phyloP scores from a whole-genome alignment of 768 basidiomycete species.

The Hemileccinum impolitum region DNA sequence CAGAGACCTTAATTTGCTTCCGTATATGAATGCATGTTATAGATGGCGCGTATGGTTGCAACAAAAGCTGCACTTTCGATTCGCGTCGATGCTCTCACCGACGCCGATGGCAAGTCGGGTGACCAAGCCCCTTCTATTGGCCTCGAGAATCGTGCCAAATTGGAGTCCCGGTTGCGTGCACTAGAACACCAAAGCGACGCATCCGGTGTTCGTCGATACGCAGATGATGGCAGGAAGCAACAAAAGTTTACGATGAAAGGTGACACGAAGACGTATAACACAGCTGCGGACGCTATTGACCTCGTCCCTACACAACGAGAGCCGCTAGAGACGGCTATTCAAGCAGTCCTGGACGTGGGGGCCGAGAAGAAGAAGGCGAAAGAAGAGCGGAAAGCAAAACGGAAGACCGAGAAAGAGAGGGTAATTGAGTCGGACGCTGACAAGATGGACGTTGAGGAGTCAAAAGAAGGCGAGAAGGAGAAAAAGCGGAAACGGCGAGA shows the following conservation, averaged over 20 bases:
- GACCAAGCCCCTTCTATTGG: constrained; percentile 81
- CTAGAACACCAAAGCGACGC: constrained; percentile 82
- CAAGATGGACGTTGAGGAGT: constrained; percentile 44
- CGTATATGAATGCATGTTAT: constrained; percentile 4
- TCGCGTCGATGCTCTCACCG: constrained; percentile 95
- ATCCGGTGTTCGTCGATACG: constrained; percentile 65
- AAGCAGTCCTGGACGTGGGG: constrained; percentile 77
- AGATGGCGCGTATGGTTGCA: constrained; percentile 99
- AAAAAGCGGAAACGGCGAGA: constrained; percentile 51
- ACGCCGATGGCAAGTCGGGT: constrained; percentile 87
- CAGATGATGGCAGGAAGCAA: constrained; percentile 63
- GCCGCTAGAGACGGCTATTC: constrained; percentile 71
- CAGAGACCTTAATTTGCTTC: background rate
- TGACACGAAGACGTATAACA: constrained; percentile 81
- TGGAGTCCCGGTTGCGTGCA: constrained; percentile 88
- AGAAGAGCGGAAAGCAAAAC: constrained; percentile 75
- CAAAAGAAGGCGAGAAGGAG: constrained; percentile 38
- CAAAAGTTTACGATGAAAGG: constrained; percentile 78
- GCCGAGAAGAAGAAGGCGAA: constrained; percentile 82
- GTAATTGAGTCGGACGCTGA: constrained; percentile 37
- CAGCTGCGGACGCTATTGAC: constrained; percentile 76
- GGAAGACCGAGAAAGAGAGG: constrained; percentile 50
- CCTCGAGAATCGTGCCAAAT: constrained; percentile 89
- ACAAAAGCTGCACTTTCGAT: constrained; percentile 97
- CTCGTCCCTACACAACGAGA: constrained; percentile 85